Evolutionary conservation across 768 basidiomycete genomes (phyloP), one percentile per base, ranked within the genome.

Genomic region (Candolleomyces aberdarensis): DNA sequence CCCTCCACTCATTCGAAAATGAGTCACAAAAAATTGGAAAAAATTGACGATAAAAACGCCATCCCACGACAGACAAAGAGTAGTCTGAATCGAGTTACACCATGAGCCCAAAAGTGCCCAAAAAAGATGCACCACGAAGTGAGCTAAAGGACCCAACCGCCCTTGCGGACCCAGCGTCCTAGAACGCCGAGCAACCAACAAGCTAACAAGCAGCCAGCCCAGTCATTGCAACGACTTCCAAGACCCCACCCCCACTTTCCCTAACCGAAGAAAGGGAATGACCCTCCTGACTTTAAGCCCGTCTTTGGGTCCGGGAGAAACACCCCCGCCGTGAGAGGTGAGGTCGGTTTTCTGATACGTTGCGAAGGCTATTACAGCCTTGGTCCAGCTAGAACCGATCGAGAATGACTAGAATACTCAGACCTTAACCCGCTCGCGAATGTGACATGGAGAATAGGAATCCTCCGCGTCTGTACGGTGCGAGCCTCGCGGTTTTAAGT

Each of bases 401-500:
- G 59, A 79, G 80, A 81, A 80, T 83, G 84, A 83, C 75, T 83
- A 61, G 68, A 84, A 85, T 82, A 73, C 86, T 89, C 88, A 87
- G 87, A 89, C 87, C 86, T 89, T 89, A 79, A 83, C 87, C 88
- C 86, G 87, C 86, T 88, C 85, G 85, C 80, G 73, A 87, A 63
- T 64, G 55, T 52, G 64, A 59, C 62, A 63, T 59, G 65, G 67
- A 62, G 41, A 26, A 67, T 40, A 60, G 61, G 66, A 69, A 46
- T 19, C 48, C 60, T 43, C 46, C 49, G 31, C 47, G 77, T 79
- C 78, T 78, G 82, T 84, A 65, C 68, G 85, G 75, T 64, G 75
- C 84, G 85, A 88, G 86, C 85, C 74, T 85, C 80, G 85, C 83
- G 80, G 85, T 84, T 79, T 90, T 87, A 64, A 70, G 69, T 71